Evolutionary conservation across 2,329 filamentous ascomycete genomes (phyloP).

Genomic region (Ceratocystiopsis brevicomis): DNA sequence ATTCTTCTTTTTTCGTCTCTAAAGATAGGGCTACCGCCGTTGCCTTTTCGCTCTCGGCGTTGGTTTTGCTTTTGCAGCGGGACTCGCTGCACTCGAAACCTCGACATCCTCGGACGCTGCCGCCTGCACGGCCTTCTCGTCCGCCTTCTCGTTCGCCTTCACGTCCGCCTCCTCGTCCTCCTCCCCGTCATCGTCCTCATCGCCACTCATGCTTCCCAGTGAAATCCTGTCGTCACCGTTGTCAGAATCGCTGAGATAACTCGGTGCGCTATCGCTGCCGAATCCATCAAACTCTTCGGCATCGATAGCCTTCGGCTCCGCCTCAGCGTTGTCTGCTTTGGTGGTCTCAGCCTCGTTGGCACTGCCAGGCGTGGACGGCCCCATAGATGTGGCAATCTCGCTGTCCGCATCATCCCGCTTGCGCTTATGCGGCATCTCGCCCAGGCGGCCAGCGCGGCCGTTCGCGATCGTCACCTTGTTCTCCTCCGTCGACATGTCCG

Average conservation of each 20-base stretch:
- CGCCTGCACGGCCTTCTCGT: neutral
- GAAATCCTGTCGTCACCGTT: conserved; percentile 9
- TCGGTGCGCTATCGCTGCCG: conserved; percentile 22
- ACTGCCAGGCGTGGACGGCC: neutral
- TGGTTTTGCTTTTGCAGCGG: neutral
- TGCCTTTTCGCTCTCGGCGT: conserved; percentile 2
- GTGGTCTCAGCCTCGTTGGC: conserved; percentile 30
- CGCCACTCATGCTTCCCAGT: conserved; percentile 9
- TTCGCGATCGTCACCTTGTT: conserved; percentile 29
- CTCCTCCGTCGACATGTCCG: conserved; percentile 34
- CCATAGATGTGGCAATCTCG: conserved; percentile 9
- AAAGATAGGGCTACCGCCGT: neutral
- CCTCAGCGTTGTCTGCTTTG: conserved; percentile 29
- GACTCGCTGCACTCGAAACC: neutral
- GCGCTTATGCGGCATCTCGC: conserved; percentile 76
- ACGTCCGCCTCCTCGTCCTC: conserved; percentile 3
- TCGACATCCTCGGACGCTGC: neutral
- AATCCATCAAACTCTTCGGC: conserved; percentile 30
- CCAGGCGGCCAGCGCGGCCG: conserved; percentile 58
- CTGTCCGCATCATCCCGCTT: conserved; percentile 36
- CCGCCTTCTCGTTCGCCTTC: neutral
- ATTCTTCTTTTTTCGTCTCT: no score
- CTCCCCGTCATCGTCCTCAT: conserved; percentile 5
- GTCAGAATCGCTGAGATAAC: conserved; percentile 7
- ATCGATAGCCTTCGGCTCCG: conserved; percentile 6